Percentiles rank a stretch among this genome's conserved stretches.
phyloP scores from a whole-genome alignment of 2,329 filamentous ascomycete species.

The Plectosphaerella plurivora region DNA sequence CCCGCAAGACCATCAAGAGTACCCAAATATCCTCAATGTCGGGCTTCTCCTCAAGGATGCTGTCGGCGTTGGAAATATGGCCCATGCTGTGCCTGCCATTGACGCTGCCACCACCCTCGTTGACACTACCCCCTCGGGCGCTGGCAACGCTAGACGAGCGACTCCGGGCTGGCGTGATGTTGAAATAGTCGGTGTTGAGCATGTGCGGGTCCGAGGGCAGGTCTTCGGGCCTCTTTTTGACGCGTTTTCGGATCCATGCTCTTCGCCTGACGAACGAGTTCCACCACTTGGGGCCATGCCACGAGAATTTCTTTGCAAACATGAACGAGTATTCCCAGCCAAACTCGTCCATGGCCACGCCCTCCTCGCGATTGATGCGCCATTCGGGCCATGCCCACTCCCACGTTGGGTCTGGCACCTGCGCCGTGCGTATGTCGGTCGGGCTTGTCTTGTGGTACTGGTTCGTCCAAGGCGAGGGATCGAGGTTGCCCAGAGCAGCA shows the following conservation, averaged over 20 bases:
- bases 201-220: slow-evolving; percentile 54
- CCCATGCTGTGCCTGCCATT: slow-evolving; percentile 32
- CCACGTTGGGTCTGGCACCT: slow-evolving; percentile 93
- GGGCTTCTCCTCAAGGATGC: slow-evolving; percentile 50
- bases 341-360: slow-evolving; percentile 67
- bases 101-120: slow-evolving; percentile 12
- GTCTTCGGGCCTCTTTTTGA: slow-evolving; percentile 52
- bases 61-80: slow-evolving; percentile 30
- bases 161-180: slow-evolving; percentile 54
- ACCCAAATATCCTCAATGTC: slow-evolving; percentile 60
- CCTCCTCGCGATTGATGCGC: slow-evolving; percentile 66
- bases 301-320: slow-evolving; percentile 69
- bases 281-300: slow-evolving; percentile 91
- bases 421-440: slow-evolving; percentile 74
- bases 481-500: slow-evolving; percentile 77
- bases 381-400: slow-evolving; percentile 75
- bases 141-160: slow-evolving; percentile 14
- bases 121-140: slow-evolving; percentile 25
- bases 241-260: slow-evolving; percentile 79
- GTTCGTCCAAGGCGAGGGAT: slow-evolving; percentile 86
- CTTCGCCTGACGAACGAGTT: slow-evolving; percentile 90
- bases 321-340: slow-evolving; percentile 97
- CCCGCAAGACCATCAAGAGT: slow-evolving; percentile 64
- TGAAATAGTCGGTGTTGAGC: slow-evolving; percentile 76
- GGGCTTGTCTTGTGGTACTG: slow-evolving; percentile 54